Evolutionary conservation across 345 rosid genomes (phyloP).

Genomic region (Eucalyptus sp.): DNA sequence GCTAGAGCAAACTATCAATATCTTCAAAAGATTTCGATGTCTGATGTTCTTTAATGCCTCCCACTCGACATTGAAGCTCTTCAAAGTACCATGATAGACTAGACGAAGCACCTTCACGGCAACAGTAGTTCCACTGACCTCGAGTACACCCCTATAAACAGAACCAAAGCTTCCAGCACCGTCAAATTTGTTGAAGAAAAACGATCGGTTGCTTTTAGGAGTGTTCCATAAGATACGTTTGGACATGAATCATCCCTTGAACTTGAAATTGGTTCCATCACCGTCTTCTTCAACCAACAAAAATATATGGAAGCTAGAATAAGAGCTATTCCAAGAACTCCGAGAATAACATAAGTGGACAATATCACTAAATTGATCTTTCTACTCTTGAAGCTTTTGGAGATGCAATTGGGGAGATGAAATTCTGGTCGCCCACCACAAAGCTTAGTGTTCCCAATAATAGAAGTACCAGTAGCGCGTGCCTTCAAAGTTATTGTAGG

Average conservation of each 20-base stretch:
- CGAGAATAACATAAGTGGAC: background rate
- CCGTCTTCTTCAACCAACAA: background rate
- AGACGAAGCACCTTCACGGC: background rate
- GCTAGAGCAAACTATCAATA: too few relatives aligned
- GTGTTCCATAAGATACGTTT: background rate
- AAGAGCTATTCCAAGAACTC: background rate
- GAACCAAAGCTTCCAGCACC: background rate
- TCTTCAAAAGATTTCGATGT: background rate
- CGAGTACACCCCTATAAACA: background rate
- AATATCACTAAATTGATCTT: background rate
- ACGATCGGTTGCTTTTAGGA: background rate
- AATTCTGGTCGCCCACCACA: background rate
- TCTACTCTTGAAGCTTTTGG: background rate
- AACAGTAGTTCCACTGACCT: fast-evolving
- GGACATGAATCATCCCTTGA: background rate
- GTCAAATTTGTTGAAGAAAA: background rate
- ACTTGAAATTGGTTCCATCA: background rate
- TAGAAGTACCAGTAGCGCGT: background rate
- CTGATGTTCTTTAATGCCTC: background rate
- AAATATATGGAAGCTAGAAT: background rate
- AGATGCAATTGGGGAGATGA: background rate
- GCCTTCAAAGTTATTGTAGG: background rate
- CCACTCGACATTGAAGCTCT: background rate
- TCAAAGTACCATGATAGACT: fast-evolving
- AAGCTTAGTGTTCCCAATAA: background rate